Percentiles rank a stretch among this genome's conserved stretches.
phyloP scores from a whole-genome alignment of 2,329 filamentous ascomycete species.

The Blastomyces emzantsi region DNA sequence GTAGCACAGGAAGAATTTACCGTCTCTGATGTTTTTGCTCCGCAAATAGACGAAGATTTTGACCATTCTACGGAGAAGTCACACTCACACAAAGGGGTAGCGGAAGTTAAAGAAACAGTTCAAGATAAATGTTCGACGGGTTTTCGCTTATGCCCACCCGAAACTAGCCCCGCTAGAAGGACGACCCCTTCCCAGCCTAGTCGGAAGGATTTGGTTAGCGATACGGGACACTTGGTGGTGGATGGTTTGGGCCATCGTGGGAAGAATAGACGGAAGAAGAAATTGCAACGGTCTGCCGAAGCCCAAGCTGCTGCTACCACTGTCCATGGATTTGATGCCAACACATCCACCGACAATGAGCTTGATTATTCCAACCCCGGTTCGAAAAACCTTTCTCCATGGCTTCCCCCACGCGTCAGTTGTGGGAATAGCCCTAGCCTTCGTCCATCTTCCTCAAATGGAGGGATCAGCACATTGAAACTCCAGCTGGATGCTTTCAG shows the following conservation, averaged over 20 bases:
- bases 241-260: background rate
- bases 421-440: constrained; percentile 40
- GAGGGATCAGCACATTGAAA: constrained; percentile 75
- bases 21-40: constrained; percentile 18
- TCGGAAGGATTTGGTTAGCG: constrained; percentile 2
- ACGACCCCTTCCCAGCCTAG: background rate
- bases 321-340: constrained; percentile 37
- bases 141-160: constrained; percentile 12
- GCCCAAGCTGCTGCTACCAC: constrained; percentile 29
- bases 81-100: background rate
- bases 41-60: constrained; percentile 13
- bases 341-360: constrained; percentile 38
- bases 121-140: background rate
- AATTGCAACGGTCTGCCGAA: constrained; percentile 23
- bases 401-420: constrained; percentile 22
- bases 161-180: constrained; percentile 12
- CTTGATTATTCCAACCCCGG: constrained; percentile 36
- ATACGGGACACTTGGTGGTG: background rate
- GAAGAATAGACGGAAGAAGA: constrained; percentile 36
- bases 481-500: constrained; percentile 71
- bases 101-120: background rate
- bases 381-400: constrained; percentile 26
- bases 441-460: constrained; percentile 43
- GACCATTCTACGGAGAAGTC: background rate
- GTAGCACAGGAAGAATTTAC: constrained; percentile 16